Conservation (phyloP, 1,284 basidiomycete species). For the Quambalaria eucalypti region DNA sequence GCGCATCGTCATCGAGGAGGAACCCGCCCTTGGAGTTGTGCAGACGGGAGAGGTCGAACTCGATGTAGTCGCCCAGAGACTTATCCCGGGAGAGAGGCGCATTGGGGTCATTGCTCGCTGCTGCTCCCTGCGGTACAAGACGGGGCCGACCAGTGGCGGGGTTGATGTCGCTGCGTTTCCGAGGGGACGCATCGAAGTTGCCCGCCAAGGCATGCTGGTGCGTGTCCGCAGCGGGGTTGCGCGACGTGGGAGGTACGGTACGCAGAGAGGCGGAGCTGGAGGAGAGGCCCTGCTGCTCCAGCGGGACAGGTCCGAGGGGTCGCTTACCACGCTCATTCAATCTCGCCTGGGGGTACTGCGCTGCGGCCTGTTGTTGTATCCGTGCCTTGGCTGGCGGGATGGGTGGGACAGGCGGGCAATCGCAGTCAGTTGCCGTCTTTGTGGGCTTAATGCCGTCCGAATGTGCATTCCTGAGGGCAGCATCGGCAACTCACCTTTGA, state of each 20-base stretch:
- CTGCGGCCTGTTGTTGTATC: constrained; percentile 4
- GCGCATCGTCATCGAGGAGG: constrained; percentile 30
- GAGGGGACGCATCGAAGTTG: constrained; percentile 10
- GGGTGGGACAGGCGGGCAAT: constrained; percentile 13
- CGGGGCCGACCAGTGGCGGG: constrained; percentile 12
- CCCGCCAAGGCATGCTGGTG: background rate
- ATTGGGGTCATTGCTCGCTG: constrained; percentile 19
- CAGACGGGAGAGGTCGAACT: constrained; percentile 42
- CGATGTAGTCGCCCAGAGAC: constrained; percentile 43
- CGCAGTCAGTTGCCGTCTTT: constrained; percentile 13
- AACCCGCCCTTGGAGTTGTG: constrained; percentile 45
- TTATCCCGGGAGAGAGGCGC: constrained; percentile 33
- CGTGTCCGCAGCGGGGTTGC: constrained; percentile 20
- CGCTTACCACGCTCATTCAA: constrained; percentile 7
- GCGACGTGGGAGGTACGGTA: constrained; percentile 17
- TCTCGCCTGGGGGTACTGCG: constrained; percentile 1
- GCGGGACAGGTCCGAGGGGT: background rate
- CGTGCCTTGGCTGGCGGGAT: constrained; percentile 8
- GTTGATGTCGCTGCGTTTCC: constrained; percentile 3
- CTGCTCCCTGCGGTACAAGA: constrained; percentile 10
- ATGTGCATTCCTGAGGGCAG: background rate
- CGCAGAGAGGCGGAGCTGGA: constrained; percentile 7
- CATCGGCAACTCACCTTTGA: constrained; percentile 2
- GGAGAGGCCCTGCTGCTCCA: background rate
- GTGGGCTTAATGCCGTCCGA: constrained; percentile 1